These are phyloP conservation scores for Alternaria burnsii DNA, from an alignment of 2,329 filamentous ascomycete genomes.

Conservation along the genomic window DNA sequence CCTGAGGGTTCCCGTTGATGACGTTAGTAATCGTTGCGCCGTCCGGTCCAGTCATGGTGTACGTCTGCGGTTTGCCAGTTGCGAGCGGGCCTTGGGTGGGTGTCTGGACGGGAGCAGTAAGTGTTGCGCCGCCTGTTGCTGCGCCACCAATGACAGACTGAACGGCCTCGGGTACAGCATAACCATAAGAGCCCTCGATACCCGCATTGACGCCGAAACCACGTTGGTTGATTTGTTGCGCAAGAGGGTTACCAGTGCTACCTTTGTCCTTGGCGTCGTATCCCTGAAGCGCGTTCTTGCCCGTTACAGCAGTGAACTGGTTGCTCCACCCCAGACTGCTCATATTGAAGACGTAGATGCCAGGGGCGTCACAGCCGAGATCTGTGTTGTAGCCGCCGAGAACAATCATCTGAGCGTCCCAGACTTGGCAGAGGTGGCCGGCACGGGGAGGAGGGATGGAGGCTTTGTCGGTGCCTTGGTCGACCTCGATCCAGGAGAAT, in stretches of 20 bases:
- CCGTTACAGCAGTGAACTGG: conserved; percentile 71
- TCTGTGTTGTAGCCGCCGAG: conserved; percentile 74
- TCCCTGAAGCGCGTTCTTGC: conserved; percentile 59
- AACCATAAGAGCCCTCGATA: conserved; percentile 69
- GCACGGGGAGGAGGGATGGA: conserved; percentile 66
- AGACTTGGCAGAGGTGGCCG: conserved; percentile 79
- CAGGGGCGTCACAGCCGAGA: conserved; percentile 71
- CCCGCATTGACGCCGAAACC: conserved; percentile 62
- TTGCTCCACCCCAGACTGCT: conserved; percentile 74
- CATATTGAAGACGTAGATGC: conserved; percentile 80
- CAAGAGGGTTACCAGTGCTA: conserved; percentile 55
- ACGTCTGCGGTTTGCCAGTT: conserved; percentile 73
- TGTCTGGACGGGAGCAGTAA: conserved; percentile 68
- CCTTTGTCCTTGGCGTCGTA: conserved; percentile 37
- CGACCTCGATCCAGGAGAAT: conserved; percentile 79
- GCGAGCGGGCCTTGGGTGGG: conserved; percentile 75
- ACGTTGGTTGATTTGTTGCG: conserved; percentile 62
- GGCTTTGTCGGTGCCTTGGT: conserved; percentile 52
- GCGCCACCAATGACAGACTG: conserved; percentile 73
- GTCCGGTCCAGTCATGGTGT: conserved; percentile 64
- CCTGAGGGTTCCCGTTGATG: conserved; percentile 35
- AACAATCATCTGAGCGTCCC: conserved; percentile 82
- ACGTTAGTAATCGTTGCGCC: conserved; percentile 53
- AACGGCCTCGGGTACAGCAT: conserved; percentile 73
- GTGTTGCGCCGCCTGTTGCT: conserved; percentile 72